Percentiles rank a stretch among this genome's conserved stretches.
Evolutionary conservation across 371 early-diverging fungal species (phyloP).

Genomic region (Circinella minor): DNA sequence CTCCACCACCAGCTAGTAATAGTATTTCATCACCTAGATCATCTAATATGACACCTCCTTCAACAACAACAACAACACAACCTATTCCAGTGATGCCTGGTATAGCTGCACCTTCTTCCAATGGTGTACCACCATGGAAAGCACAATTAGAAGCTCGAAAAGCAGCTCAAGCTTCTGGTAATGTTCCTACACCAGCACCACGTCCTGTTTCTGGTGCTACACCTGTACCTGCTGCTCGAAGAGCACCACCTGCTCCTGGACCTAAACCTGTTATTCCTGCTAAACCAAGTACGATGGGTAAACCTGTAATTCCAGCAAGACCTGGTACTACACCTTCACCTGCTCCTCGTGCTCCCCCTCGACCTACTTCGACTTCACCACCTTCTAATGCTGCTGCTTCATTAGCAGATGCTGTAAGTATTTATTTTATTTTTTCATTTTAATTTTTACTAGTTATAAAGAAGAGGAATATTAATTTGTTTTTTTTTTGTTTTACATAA

Average conservation of each 20-base stretch:
- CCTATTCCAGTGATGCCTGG: constrained; percentile 40
- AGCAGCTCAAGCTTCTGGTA: constrained; percentile 27
- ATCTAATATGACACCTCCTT: constrained; percentile 13
- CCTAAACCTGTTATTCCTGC: constrained; percentile 56
- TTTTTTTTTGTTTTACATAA: not conserved
- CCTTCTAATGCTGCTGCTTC: constrained; percentile 50
- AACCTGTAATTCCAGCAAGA: constrained; percentile 56
- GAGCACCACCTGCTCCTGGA: constrained; percentile 52
- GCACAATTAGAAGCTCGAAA: constrained; percentile 58
- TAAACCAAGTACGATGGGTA: constrained; percentile 45
- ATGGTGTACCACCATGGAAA: constrained; percentile 58
- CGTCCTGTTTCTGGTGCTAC: constrained; percentile 23
- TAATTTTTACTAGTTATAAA: not conserved
- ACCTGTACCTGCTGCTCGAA: constrained; percentile 51
- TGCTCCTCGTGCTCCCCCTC: constrained; percentile 40
- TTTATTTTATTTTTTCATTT: constrained; percentile 6
- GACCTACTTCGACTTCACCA: constrained; percentile 49
- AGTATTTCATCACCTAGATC: constrained; percentile 4
- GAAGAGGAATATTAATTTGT: not conserved
- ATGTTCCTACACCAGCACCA: constrained; percentile 27
- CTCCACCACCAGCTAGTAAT: constrained; percentile 22
- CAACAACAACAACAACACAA: constrained; percentile 6
- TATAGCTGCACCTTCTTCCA: constrained; percentile 21
- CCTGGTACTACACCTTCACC: constrained; percentile 32
- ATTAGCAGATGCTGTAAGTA: constrained; percentile 54